Conservation (phyloP, 2,329 filamentous ascomycete species). For the Seiridium unicorne region DNA sequence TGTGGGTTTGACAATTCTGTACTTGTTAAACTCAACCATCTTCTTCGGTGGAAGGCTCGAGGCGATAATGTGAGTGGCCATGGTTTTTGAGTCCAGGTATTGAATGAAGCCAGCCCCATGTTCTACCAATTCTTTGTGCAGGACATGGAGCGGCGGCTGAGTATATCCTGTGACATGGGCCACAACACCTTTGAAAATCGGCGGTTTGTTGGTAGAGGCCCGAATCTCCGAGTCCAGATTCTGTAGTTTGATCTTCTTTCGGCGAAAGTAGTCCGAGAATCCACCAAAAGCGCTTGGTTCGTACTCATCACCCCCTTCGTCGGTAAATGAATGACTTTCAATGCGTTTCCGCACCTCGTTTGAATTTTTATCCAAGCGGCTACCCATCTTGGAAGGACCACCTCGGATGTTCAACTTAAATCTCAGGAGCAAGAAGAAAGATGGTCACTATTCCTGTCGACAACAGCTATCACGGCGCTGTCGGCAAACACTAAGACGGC, state of each 20-base stretch:
- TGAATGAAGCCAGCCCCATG: slow-evolving; percentile 95
- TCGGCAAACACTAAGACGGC: too few relatives aligned
- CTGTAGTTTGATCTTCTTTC: slow-evolving; percentile 96
- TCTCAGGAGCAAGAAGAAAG: background rate
- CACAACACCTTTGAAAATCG: slow-evolving; percentile 87
- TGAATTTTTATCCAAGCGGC: slow-evolving; percentile 62
- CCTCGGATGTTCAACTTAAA: too few relatives aligned
- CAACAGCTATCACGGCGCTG: background rate
- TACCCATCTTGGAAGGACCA: slow-evolving; percentile 47
- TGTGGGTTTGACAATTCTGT: slow-evolving; percentile 89
- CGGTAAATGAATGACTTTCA: slow-evolving; percentile 67
- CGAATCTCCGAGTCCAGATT: slow-evolving; percentile 86
- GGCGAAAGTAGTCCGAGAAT: slow-evolving; percentile 86
- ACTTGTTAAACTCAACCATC: slow-evolving; percentile 79
- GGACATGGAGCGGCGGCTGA: slow-evolving; percentile 83
- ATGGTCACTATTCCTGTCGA: background rate
- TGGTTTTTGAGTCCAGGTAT: slow-evolving; percentile 91
- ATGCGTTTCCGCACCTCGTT: slow-evolving; percentile 60
- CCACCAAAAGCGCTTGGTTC: slow-evolving; percentile 82
- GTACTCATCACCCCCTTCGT: slow-evolving; percentile 90
- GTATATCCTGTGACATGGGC: slow-evolving; percentile 95
- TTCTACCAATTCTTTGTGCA: slow-evolving; percentile 83
- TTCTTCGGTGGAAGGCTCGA: slow-evolving; percentile 91
- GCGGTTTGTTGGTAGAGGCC: slow-evolving; percentile 67
- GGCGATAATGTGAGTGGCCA: slow-evolving; percentile 93